phyloP scores from a whole-genome alignment of 108 stramenopile genomes.

The Nitzschia sp. region DNA sequence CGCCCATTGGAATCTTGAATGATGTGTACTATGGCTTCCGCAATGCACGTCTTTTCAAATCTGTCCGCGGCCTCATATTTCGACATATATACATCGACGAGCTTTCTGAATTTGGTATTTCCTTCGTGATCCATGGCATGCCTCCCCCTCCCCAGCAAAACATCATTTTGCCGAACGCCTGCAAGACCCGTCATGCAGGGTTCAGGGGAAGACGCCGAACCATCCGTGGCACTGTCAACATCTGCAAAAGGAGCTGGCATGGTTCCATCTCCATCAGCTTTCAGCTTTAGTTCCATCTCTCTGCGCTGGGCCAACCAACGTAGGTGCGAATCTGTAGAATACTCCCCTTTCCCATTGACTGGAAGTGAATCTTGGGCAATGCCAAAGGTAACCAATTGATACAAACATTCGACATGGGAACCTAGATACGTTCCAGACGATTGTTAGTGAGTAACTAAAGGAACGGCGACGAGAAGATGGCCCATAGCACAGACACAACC shows the following conservation, averaged over 20 bases:
- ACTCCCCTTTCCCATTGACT: background rate
- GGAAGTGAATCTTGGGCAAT: conserved; percentile 20
- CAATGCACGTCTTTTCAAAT: conserved; percentile 32
- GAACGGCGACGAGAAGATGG: too few species aligned
- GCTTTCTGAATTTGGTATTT: conserved; percentile 26
- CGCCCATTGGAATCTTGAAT: conserved; percentile 29
- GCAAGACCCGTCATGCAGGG: background rate
- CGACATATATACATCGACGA: conserved; percentile 18
- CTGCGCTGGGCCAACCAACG: conserved; percentile 9
- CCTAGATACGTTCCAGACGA: conserved; percentile 7
- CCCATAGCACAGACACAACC: background rate
- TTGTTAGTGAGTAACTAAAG: background rate
- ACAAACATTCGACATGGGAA: conserved; percentile 14
- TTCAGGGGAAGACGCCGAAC: background rate
- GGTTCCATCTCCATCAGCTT: background rate
- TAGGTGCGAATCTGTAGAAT: background rate
- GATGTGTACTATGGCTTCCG: conserved; percentile 28
- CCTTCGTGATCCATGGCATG: conserved; percentile 41
- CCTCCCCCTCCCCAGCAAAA: conserved; percentile 70
- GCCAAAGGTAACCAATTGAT: conserved; percentile 20
- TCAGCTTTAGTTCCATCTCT: conserved; percentile 4
- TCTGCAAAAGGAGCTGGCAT: background rate
- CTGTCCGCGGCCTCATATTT: conserved; percentile 28
- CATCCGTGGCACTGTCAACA: background rate
- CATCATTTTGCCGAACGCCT: conserved; percentile 34